Conservation (phyloP, 345 rosid species). For the Ceriops tagal region DNA sequence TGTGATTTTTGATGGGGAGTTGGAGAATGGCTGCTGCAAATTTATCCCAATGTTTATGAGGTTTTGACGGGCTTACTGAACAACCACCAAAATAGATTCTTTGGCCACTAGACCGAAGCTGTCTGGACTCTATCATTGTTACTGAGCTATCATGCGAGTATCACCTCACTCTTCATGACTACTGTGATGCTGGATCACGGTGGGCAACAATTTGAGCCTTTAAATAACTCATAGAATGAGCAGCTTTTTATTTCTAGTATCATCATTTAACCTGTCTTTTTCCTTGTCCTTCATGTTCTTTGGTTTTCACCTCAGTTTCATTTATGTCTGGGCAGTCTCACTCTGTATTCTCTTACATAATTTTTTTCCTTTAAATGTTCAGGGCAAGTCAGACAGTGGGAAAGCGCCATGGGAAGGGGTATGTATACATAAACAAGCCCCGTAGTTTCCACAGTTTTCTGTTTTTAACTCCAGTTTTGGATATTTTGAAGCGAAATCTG, state of each 20-base stretch:
- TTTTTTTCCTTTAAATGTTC: conserved; percentile 19
- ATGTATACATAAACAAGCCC: conserved; percentile 12
- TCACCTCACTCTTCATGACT: too few species aligned
- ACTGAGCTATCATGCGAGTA: too few species aligned
- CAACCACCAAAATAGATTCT: too few species aligned
- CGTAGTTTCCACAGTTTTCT: neutral
- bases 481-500: neutral
- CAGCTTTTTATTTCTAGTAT: neutral
- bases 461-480: neutral
- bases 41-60: too few species aligned
- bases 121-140: too few species aligned
- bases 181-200: too few species aligned
- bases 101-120: too few species aligned
- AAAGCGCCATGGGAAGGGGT: conserved; percentile 93
- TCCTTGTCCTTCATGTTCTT: neutral
- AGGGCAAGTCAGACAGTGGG: conserved; percentile 66
- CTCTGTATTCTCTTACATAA: neutral
- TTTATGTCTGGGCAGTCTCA: conserved; percentile 10
- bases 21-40: too few species aligned
- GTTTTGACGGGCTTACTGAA: too few species aligned
- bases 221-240: neutral
- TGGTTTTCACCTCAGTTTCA: neutral
- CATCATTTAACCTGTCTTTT: neutral
- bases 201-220: too few species aligned
- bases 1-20: too few species aligned